These are phyloP conservation scores for Cairneyella variabilis DNA, from an alignment of 495 filamentous ascomycete genomes.

Conservation along the genomic window DNA sequence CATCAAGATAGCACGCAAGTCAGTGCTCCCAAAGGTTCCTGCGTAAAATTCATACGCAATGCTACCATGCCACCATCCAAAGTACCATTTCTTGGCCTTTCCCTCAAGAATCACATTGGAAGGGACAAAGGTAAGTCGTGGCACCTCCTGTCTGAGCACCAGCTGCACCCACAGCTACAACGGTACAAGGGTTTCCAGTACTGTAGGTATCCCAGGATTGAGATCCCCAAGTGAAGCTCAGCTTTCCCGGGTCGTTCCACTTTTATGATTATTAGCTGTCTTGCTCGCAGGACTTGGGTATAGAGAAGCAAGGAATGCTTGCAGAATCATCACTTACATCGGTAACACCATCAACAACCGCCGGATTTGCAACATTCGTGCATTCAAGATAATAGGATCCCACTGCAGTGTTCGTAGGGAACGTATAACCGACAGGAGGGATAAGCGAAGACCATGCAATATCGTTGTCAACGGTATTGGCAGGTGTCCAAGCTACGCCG, in stretches of 20 bases:
- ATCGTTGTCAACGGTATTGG: no score
- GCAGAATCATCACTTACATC: constrained; percentile 13
- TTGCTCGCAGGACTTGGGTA: background rate
- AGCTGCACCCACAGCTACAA: background rate
- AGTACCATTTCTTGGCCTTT: no score
- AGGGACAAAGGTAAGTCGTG: constrained; percentile 6
- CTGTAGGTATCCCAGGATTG: constrained; percentile 7
- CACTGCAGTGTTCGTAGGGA: background rate
- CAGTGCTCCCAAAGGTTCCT: background rate
- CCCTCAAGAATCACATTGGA: constrained; percentile 14
- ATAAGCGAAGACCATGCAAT: no score
- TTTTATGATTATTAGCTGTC: background rate
- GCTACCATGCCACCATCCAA: background rate
- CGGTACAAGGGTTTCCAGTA: constrained; percentile 2
- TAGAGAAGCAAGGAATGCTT: background rate
- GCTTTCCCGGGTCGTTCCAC: constrained; percentile 17
- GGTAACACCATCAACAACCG: constrained; percentile 2
- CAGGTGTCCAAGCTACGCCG: no score
- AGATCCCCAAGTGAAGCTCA: constrained; percentile 20
- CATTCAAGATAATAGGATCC: constrained; percentile 7
- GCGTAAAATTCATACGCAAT: background rate
- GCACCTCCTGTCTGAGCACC: background rate
- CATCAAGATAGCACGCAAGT: background rate
- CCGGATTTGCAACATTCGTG: constrained; percentile 11
- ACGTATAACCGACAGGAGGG: background rate